Evolutionary conservation across 768 basidiomycete species (phyloP), one percentile per base, ranked within the genome.

Genomic region (Pleurotus ostreatus): DNA sequence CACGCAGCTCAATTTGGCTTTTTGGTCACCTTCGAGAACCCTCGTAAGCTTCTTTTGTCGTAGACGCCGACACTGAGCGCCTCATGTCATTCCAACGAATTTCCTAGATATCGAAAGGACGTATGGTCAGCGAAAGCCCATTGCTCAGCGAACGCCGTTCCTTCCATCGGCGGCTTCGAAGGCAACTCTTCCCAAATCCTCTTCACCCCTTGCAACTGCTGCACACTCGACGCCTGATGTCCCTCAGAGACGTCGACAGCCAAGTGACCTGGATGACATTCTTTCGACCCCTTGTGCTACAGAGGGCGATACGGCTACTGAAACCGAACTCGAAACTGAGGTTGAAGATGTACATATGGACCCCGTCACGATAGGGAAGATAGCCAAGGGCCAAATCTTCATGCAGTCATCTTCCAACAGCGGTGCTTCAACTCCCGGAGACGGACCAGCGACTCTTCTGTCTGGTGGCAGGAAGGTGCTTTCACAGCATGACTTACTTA

Each of bases 1-100:
- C 97, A 99, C 64, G 92, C 94, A 0, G 90, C 92, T 15, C 97
- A 99, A 63, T 99, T 99, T 69, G 94, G 88, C 1, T 99, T 99
- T 80, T 76, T 99, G 52, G 79, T 94, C 13, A 87, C 87, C 70
- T 98, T 99, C 64, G 97, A 98, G 74, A 98, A 96, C 65, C 96
- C 97, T 59, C 97, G 94, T 96, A 65, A 67, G 92, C 77, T 26
- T 26, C 18, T 26, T 30, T 53, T 46, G 46, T 13, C 30, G 30
- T 34, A 34, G 8, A 34, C 30, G 30, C 30, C 30, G 30, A 11
- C 30, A 1, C 11, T 11, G 30, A 34, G 9, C 30, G 30, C 30
- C 7, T 34, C 30, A 44, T 44, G n/a, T 16, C 7, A 22, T 22
- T 44, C 41, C 15, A 13, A 44, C 41, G 15, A 6, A 16, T 44